Evolutionary conservation across 768 basidiomycete species (phyloP).

Genomic region (Coprinellus aureogranulatus): DNA sequence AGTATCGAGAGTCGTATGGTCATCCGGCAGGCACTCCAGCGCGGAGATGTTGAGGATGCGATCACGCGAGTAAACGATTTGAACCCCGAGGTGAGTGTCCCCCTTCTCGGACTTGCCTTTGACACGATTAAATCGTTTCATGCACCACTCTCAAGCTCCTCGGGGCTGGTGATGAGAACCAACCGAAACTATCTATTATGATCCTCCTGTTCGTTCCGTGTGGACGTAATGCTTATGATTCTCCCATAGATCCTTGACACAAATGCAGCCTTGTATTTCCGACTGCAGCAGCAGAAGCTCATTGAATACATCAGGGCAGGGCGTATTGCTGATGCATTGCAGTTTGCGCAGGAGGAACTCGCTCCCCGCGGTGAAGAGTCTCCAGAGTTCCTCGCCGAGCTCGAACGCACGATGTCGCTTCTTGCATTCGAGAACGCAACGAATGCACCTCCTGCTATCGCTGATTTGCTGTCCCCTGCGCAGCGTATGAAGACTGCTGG

Average conservation of each 20-base stretch:
- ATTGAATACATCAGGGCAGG: conserved; percentile 92
- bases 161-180: conserved; percentile 80
- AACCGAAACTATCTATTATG: conserved; percentile 95
- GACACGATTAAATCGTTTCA: conserved; percentile 88
- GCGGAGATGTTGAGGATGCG: conserved; percentile 93
- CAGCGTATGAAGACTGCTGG: conserved; percentile 94
- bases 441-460: conserved; percentile 61
- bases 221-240: conserved; percentile 18
- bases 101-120: conserved; percentile 9
- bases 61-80: conserved; percentile 94
- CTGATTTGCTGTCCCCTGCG: conserved; percentile 76
- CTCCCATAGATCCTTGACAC: conserved; percentile 85
- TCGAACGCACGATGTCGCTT: conserved; percentile 94
- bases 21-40: conserved; percentile 89
- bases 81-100: conserved; percentile 84
- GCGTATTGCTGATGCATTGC: conserved; percentile 72
- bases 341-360: conserved; percentile 90
- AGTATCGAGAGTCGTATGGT: conserved; percentile 93
- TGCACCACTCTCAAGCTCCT: conserved; percentile 94
- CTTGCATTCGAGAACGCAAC: conserved; percentile 74
- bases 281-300: conserved; percentile 90
- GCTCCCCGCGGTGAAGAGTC: conserved; percentile 95
- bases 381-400: conserved; percentile 86
- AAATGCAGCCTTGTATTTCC: conserved; percentile 91
- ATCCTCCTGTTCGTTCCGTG: conserved; percentile 33